Evolutionary conservation across 805 yeast genomes (phyloP).

Genomic region (Schwanniomyces vanrijiae): DNA sequence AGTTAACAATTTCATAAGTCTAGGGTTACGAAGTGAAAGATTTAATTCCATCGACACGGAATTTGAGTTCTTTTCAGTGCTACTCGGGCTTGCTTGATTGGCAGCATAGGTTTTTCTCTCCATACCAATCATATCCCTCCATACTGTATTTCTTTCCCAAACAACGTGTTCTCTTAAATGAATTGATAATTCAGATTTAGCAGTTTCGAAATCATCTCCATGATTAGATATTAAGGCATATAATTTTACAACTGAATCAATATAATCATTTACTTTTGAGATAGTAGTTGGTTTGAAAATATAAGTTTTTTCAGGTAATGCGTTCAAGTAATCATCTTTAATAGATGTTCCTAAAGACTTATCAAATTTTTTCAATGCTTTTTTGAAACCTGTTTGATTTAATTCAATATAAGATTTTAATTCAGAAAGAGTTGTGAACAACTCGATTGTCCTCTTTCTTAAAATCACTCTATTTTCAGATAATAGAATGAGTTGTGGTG

Average conservation of each 20-base stretch:
- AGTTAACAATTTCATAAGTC: conserved; percentile 41
- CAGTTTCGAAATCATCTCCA: conserved; percentile 41
- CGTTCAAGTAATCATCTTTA: conserved; percentile 44
- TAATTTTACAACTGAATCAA: conserved; percentile 31
- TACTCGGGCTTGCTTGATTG: conserved; percentile 18
- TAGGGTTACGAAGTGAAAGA: conserved; percentile 32
- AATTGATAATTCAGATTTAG: conserved; percentile 55
- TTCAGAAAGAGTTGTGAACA: conserved; percentile 47
- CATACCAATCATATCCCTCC: conserved; percentile 57
- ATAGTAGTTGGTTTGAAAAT: conserved; percentile 37
- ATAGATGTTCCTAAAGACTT: conserved; percentile 46
- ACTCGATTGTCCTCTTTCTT: conserved; percentile 45
- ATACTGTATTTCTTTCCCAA: conserved; percentile 56
- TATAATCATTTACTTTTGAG: conserved; percentile 28
- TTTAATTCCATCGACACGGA: conserved; percentile 14
- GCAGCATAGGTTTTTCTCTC: conserved; percentile 87
- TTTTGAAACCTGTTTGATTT: conserved; percentile 53
- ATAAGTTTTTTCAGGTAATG: conserved; percentile 42
- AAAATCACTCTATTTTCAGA: conserved; percentile 52
- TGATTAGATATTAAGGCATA: conserved; percentile 42
- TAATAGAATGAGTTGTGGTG: conserved; percentile 35
- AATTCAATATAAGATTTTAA: conserved; percentile 51
- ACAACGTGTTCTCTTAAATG: conserved; percentile 56
- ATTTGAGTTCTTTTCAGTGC: conserved; percentile 5
- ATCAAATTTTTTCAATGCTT: conserved; percentile 54